Conservation (phyloP, 208 protist species). For the Wallacemonas sp. region DNA sequence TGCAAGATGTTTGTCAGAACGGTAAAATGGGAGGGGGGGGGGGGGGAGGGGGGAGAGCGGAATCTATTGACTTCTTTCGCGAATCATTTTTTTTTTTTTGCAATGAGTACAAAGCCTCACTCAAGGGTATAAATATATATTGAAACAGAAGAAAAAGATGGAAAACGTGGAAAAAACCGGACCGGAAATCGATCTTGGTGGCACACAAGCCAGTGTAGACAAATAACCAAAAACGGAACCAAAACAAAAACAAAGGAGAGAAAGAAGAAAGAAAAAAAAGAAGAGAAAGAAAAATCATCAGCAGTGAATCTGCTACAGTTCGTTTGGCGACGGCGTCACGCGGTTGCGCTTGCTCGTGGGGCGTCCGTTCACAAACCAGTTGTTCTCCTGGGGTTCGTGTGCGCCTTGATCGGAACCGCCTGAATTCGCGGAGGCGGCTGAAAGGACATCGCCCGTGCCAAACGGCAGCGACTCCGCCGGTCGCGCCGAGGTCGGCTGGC, state of each 20-base stretch:
- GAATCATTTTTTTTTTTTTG: constrained; percentile 21
- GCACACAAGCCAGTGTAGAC: neutral
- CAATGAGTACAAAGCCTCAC: constrained; percentile 3
- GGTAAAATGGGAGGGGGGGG: too few relatives aligned
- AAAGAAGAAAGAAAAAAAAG: neutral
- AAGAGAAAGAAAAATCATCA: neutral
- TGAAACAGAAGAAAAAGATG: neutral
- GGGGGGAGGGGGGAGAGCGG: too few relatives aligned
- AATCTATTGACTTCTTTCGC: neutral
- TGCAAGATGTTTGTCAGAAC: too few relatives aligned
- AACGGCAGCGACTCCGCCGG: neutral
- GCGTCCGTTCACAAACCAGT: constrained; percentile 22
- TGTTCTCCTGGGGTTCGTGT: neutral
- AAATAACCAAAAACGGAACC: neutral
- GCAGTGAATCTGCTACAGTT: neutral
- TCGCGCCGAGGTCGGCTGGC: neutral
- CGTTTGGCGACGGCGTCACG: neutral
- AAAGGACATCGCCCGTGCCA: neutral
- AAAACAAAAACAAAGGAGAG: neutral
- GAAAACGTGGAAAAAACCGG: constrained; percentile 3
- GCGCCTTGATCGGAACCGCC: neutral
- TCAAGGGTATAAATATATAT: neutral
- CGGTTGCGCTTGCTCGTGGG: constrained; percentile 9
- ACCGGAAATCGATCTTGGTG: constrained; percentile 7
- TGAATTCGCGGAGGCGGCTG: neutral